Base-by-base conservation (phyloP, 345 rosid species). In the Camelina laxa region DNA sequence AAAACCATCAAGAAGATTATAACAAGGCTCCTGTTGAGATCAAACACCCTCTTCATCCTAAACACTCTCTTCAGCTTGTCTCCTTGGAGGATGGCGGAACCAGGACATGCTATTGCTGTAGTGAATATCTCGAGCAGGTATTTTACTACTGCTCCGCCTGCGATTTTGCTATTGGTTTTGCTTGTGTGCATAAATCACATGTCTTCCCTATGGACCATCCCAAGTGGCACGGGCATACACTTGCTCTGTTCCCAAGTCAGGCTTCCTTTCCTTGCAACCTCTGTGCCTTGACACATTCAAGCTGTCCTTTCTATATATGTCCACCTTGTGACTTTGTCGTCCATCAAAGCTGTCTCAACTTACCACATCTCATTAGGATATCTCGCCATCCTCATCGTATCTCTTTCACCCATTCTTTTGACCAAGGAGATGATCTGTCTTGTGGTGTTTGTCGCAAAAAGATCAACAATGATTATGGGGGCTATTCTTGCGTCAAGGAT, bases 361-460 rank as follows among this genome's bases (percentile, higher is more conserved):
- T 65, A 17, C 69, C 69, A 7, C 39, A 5, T 9, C 38, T 45
- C 24, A 45, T 64, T 1, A n/a, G 22, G 10, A 64, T 64, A 9
- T 65, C 70, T 17, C 70, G 70, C 11, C 70, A 65, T 19, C 31
- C 0, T 14, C 70, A 65, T 47, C 44, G 71, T 50, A 47, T 67
- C 13, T 19, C 45, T 35, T 50, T 49, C 1, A 49, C 45, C 8
- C 5, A 2, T 35, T 67, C 35, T 20, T 36, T 20, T 8, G 14
- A 49, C 6, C 48, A 8, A 12, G 20, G 33, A 20, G 5, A 50
- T 3, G 30, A 24, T 24, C 1, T 0, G 15, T 39, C 5, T 11
- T 39, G 44, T 1, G 5, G 5, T 39, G 15, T 39, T 1, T 39
- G 44, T 3, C 44, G 44, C 15, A 12, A 0, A 12, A 11, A 39